Evolutionary conservation across 106 monocot genomes (phyloP), one percentile per base, ranked within the genome.

Genomic region (Dioscorea zingiberensis): DNA sequence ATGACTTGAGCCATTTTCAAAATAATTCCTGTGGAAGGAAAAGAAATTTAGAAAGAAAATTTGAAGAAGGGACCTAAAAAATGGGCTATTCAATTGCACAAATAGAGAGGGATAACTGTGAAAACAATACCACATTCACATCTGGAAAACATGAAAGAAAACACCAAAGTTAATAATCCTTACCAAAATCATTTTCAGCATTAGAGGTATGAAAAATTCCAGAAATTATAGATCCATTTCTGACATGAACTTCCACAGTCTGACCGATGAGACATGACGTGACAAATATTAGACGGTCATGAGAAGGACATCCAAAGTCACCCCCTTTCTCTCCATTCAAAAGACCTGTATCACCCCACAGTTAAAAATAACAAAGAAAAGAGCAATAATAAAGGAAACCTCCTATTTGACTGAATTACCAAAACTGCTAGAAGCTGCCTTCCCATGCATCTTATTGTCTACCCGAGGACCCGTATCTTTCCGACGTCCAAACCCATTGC

Each of bases 151-250:
- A 74, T 21, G 13, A 2, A 46, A 18, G 13, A 29, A 38, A 29
- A 12, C 4, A 46, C 21, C 13, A 54, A 38, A 44, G 17, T 22
- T 63, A 17, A 30, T 18, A 13, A 63, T 22, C 55, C 64, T 44
- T 78, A 98, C 97, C 88, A 55, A 89, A 89, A 73, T 98, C 97
- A 76, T 88, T 92, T 72, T 89, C 89, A 64, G 74, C 48, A 82
- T 84, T 86, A 65, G 82, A 75, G 38, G 88, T 63, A 78, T 88
- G 77, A 71, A 98, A 89, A 32, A 92, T 89, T 76, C 97, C 97
- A 69, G 97, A 88, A 16, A 92, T 72, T 30, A 86, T 26, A 28
- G 88, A 98, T 62, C 97, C 97, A 86, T 98, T 86, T 81, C 80
- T 85, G 64, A 98, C 86, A 77, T 84, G 83, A 26, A 92, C 92